phyloP scores from a whole-genome alignment of 2,329 filamentous ascomycete species.

The Talaromyces funiculosus region DNA sequence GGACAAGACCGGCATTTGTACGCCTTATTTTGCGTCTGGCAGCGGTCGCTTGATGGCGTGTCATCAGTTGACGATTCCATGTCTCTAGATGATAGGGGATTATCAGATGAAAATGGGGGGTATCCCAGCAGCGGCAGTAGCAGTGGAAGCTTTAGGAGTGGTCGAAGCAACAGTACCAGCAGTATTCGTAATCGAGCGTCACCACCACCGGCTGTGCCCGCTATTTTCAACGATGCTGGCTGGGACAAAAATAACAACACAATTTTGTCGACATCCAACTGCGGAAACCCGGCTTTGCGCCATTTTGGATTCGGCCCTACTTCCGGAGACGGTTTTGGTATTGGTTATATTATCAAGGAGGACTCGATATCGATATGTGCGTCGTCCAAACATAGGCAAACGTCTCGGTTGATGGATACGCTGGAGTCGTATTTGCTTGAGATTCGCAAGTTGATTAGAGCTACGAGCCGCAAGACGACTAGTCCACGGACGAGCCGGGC shows the following conservation, averaged over 20 bases:
- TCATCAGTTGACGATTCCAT: constrained; percentile 42
- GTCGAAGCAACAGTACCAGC: constrained; percentile 35
- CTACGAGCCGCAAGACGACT: constrained; percentile 55
- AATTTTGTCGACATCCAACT: constrained; percentile 95
- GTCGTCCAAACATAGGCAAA: constrained; percentile 89
- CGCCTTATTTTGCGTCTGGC: constrained; percentile 91
- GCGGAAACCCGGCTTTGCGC: constrained; percentile 86
- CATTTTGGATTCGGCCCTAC: constrained; percentile 97
- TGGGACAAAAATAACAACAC: constrained; percentile 97
- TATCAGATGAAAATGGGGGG: constrained; percentile 31
- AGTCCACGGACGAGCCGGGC: constrained; percentile 53
- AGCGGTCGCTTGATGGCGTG: constrained; percentile 75
- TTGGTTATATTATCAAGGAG: constrained; percentile 98
- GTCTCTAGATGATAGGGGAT: neutral
- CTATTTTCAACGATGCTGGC: constrained; percentile 78
- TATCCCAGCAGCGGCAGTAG: constrained; percentile 53
- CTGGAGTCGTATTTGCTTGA: constrained; percentile 88
- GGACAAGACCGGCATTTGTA: constrained; percentile 92
- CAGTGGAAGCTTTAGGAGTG: constrained; percentile 34
- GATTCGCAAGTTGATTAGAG: constrained; percentile 74
- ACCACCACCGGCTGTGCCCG: constrained; percentile 51
- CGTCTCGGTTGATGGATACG: constrained; percentile 79
- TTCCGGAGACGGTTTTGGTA: constrained; percentile 88
- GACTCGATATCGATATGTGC: constrained; percentile 86
- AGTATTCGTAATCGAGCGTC: constrained; percentile 26